phyloP scores from a whole-genome alignment of 768 basidiomycete genomes.

The Mycena metata region DNA sequence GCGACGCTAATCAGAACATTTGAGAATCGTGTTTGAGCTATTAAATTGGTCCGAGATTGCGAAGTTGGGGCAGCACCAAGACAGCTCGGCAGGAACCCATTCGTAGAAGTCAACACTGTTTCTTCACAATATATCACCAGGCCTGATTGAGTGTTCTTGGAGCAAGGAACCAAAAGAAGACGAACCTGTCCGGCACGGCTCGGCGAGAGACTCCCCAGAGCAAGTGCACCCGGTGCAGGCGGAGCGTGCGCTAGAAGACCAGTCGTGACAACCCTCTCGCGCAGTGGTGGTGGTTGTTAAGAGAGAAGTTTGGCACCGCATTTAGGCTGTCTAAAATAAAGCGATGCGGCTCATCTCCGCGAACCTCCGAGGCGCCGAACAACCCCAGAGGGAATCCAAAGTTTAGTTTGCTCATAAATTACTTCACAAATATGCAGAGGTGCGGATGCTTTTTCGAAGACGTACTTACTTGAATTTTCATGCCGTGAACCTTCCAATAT shows the following conservation, averaged over 20 bases:
- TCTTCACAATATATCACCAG: background rate
- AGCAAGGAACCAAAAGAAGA: background rate
- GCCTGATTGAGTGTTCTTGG: background rate
- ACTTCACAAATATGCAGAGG: too few species aligned
- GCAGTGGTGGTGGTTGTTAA: too few species aligned
- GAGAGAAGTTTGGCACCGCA: too few species aligned
- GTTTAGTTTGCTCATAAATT: too few species aligned
- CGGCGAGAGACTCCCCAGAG: background rate
- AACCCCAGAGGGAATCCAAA: too few species aligned
- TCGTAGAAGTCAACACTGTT: background rate
- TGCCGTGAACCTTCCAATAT: background rate
- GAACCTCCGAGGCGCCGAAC: too few species aligned
- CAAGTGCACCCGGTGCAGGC: background rate
- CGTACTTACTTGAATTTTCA: background rate
- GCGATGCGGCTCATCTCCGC: too few species aligned
- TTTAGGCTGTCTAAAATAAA: too few species aligned
- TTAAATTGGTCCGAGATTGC: too few species aligned
- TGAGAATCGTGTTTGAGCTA: too few species aligned
- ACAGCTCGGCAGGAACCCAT: background rate
- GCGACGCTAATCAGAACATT: too few species aligned
- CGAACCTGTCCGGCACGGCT: background rate
- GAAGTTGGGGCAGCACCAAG: background rate
- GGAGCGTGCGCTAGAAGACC: background rate
- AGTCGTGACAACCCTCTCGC: too few species aligned
- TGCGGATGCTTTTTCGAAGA: background rate